These are phyloP conservation scores for Fusarium burgessii DNA, from an alignment of 2,329 filamentous ascomycete species.

Conservation along the genomic window DNA sequence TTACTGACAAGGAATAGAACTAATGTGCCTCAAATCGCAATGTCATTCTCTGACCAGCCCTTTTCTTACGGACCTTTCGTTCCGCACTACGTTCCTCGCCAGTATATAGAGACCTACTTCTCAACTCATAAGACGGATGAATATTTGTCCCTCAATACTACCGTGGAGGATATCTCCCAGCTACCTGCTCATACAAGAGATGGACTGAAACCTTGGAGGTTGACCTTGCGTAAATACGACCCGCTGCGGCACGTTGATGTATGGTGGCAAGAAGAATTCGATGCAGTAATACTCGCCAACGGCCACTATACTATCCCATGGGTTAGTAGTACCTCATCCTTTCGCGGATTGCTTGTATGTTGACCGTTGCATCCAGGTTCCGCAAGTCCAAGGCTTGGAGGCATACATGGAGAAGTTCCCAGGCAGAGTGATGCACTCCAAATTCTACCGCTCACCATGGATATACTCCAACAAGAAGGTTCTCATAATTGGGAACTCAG, in stretches of 20 bases:
- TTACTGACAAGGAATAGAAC: constrained; percentile 51
- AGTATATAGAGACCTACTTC: constrained; percentile 69
- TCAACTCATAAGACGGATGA: constrained; percentile 61
- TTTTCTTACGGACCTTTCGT: constrained; percentile 69
- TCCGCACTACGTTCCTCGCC: constrained; percentile 65
- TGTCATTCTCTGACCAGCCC: constrained; percentile 65
- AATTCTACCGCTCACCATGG: constrained; percentile 56
- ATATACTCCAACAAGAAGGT: constrained; percentile 52
- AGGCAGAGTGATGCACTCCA: constrained; percentile 58
- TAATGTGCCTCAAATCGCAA: constrained; percentile 68
- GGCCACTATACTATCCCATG: constrained; percentile 60
- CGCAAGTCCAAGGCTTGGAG: constrained; percentile 58
- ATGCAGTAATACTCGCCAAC: constrained; percentile 58
- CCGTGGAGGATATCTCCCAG: constrained; percentile 61
- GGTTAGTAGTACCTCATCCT: constrained; percentile 52
- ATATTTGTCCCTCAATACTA: constrained; percentile 62
- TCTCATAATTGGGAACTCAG: constrained; percentile 58
- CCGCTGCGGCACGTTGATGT: constrained; percentile 57
- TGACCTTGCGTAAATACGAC: constrained; percentile 62
- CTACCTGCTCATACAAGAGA: constrained; percentile 35
- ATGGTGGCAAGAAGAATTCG: constrained; percentile 67
- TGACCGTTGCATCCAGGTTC: constrained; percentile 51
- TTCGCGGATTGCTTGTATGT: accelerated
- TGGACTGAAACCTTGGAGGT: constrained; percentile 55
- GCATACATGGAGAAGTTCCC: constrained; percentile 55